phyloP scores from a whole-genome alignment of 2,329 filamentous ascomycete species.

The Chalara sp. region DNA sequence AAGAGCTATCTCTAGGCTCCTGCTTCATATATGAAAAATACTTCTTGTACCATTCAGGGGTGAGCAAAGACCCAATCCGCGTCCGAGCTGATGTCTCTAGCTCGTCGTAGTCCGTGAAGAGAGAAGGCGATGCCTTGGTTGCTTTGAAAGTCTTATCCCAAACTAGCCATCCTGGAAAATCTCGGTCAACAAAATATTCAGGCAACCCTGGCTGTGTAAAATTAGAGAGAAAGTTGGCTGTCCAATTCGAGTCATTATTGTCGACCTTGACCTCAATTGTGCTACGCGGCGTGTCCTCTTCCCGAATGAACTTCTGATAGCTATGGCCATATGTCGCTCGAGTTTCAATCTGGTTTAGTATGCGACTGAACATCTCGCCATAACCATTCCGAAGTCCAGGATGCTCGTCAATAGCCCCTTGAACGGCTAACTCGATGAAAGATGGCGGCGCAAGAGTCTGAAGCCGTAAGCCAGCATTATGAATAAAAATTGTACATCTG shows the following conservation, averaged over 20 bases:
- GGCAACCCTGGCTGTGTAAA: conserved; percentile 65
- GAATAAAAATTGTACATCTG: conserved; percentile 81
- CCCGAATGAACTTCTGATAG: conserved; percentile 79
- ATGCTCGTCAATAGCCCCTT: conserved; percentile 83
- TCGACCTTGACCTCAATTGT: conserved; percentile 68
- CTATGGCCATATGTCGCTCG: conserved; percentile 80
- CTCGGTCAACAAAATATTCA: conserved; percentile 84
- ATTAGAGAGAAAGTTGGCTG: conserved; percentile 65
- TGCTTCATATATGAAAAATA: conserved; percentile 95
- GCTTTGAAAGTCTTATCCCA: conserved; percentile 87
- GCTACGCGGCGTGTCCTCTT: conserved; percentile 71
- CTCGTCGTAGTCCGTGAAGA: conserved; percentile 69
- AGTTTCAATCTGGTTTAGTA: conserved; percentile 83
- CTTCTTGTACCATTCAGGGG: conserved; percentile 76
- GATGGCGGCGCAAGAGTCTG: conserved; percentile 75
- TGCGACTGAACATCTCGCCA: conserved; percentile 64
- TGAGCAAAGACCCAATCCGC: conserved; percentile 75
- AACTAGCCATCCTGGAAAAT: conserved; percentile 92
- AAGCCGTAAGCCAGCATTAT: conserved; percentile 87
- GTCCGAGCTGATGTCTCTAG: conserved; percentile 66
- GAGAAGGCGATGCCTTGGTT: conserved; percentile 61
- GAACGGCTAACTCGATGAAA: conserved; percentile 76
- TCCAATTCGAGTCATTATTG: conserved; percentile 72
- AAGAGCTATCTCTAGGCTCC: conserved; percentile 74
- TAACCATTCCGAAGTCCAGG: conserved; percentile 79